These are phyloP conservation scores for Hypoxylon sp. DNA, from an alignment of 2,329 filamentous ascomycete genomes.

Conservation along the genomic window DNA sequence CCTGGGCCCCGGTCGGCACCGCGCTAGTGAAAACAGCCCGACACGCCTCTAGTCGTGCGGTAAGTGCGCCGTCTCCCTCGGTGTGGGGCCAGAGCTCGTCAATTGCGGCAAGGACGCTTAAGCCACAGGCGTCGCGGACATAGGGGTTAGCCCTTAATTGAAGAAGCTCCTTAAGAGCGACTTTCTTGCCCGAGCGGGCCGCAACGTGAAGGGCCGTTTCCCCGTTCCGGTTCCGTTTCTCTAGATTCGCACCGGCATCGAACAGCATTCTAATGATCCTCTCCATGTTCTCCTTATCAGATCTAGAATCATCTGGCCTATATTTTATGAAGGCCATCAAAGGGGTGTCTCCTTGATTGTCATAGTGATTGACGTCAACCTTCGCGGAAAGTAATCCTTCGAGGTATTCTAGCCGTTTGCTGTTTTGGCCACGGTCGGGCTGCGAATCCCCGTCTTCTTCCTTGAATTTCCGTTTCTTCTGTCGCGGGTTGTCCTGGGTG, in stretches of 20 bases:
- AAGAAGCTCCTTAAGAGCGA: slow-evolving; percentile 64
- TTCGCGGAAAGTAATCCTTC: slow-evolving; percentile 55
- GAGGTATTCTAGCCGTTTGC: slow-evolving; percentile 44
- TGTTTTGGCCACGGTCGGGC: slow-evolving; percentile 25
- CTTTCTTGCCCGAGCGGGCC: slow-evolving; percentile 67
- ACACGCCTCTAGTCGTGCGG: slow-evolving; percentile 63
- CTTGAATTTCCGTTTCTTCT: slow-evolving; percentile 58
- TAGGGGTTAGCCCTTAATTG: slow-evolving; percentile 65
- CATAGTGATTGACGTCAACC: slow-evolving; percentile 68
- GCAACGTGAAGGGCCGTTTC: slow-evolving; percentile 71
- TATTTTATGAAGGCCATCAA: slow-evolving; percentile 70
- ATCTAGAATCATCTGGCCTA: slow-evolving; percentile 57
- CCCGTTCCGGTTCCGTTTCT: slow-evolving; percentile 67
- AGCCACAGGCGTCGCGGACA: slow-evolving; percentile 61
- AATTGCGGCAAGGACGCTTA: slow-evolving; percentile 63
- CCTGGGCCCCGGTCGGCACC: slow-evolving; percentile 54
- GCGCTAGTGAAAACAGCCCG: slow-evolving; percentile 62
- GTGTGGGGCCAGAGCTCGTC: slow-evolving; percentile 59
- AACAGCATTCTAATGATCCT: slow-evolving; percentile 63
- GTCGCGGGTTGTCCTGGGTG: slow-evolving; percentile 43
- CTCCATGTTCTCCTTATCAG: slow-evolving; percentile 66
- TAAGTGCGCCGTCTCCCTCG: slow-evolving; percentile 53
- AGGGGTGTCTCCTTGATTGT: slow-evolving; percentile 66
- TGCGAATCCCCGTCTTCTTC: slow-evolving; percentile 43
- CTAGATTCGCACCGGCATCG: slow-evolving; percentile 60